Conservation (phyloP, 306 rosid species). For the Trifolium repens region DNA sequence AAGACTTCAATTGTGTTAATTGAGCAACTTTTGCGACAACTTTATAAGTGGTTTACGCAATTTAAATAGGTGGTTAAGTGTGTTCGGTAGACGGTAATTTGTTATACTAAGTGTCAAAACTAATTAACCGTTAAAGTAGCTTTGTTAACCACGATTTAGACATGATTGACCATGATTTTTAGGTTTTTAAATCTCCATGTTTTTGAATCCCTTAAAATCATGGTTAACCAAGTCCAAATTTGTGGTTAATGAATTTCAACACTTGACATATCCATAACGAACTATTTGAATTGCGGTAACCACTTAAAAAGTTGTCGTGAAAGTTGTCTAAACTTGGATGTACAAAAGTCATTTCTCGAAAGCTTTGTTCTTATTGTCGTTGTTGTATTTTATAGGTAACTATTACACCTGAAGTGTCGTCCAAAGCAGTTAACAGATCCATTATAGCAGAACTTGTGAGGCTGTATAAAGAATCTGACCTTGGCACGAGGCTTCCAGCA, state of each 20-base stretch:
- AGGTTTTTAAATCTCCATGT: not conserved
- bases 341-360: not conserved
- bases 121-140: not conserved
- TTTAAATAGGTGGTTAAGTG: not conserved
- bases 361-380: constrained; percentile 61
- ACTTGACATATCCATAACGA: not conserved
- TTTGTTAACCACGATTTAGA: not conserved
- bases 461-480: constrained; percentile 77
- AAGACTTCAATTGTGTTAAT: not conserved
- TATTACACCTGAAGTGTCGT: constrained; percentile 88
- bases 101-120: not conserved
- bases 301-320: not conserved
- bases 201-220: not conserved
- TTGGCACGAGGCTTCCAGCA: constrained; percentile 95
- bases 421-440: constrained; percentile 83
- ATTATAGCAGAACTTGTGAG: constrained; percentile 93
- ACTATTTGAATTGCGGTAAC: not conserved
- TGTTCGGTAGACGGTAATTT: not conserved
- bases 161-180: not conserved
- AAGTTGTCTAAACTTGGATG: not conserved
- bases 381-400: constrained; percentile 66
- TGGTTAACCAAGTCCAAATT: not conserved
- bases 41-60: not conserved
- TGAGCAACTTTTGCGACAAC: not conserved
- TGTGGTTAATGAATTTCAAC: not conserved